Conservation (phyloP, 2,329 filamentous ascomycete genomes). For the Neonectria magnoliae region DNA sequence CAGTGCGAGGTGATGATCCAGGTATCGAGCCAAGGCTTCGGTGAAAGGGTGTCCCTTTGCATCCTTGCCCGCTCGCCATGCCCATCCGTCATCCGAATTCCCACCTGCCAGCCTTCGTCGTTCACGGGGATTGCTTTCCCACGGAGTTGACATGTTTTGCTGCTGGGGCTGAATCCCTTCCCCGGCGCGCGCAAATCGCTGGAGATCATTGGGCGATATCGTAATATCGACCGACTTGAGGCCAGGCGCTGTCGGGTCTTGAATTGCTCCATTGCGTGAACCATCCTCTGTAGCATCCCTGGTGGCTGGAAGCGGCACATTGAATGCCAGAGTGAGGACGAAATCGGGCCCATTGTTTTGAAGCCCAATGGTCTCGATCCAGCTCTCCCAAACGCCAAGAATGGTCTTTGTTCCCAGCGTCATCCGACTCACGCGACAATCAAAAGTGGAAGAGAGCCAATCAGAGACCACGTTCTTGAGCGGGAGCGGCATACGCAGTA, state of each 20-base stretch:
- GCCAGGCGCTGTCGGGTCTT: constrained; percentile 37
- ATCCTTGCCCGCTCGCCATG: constrained; percentile 52
- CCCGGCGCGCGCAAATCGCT: constrained; percentile 57
- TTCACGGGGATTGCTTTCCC: constrained; percentile 49
- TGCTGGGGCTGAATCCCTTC: constrained; percentile 25
- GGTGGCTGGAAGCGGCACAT: constrained; percentile 48
- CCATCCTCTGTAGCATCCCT: constrained; percentile 18
- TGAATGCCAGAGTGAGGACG: constrained; percentile 62
- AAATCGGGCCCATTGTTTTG: constrained; percentile 54
- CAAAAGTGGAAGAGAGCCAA: constrained; percentile 64
- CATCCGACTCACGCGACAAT: constrained; percentile 64
- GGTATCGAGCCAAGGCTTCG: constrained; percentile 59
- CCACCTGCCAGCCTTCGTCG: constrained; percentile 59
- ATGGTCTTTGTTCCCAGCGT: constrained; percentile 62
- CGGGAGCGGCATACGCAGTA: constrained; percentile 65
- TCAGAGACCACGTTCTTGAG: constrained; percentile 60
- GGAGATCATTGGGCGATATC: constrained; percentile 59
- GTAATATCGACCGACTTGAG: constrained; percentile 62
- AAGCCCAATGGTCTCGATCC: constrained; percentile 55
- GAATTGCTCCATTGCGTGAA: constrained; percentile 27
- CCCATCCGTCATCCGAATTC: constrained; percentile 63
- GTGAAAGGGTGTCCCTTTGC: constrained; percentile 54
- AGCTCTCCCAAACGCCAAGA: constrained; percentile 60
- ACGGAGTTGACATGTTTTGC: constrained; percentile 29
- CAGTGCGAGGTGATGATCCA: constrained; percentile 63